Evolutionary conservation across 164 flowering plant species (phyloP).

Genomic region (Litsea cubeba): DNA sequence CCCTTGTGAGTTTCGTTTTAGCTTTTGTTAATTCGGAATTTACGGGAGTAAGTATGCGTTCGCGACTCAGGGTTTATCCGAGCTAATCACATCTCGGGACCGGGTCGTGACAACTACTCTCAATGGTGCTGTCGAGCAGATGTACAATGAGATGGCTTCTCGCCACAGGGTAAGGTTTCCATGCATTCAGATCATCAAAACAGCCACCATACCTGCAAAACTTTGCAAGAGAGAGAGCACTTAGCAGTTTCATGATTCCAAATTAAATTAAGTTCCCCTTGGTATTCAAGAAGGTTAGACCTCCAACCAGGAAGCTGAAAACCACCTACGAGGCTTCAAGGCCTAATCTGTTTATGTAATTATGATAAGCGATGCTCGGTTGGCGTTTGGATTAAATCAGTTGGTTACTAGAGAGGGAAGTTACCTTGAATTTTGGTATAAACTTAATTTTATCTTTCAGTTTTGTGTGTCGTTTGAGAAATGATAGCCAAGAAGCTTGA

Average conservation of each 20-base stretch:
- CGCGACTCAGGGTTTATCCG: too few relatives aligned
- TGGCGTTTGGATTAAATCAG: neutral
- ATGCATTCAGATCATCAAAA: constrained; percentile 28
- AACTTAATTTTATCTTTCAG: neutral
- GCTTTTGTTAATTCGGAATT: too few relatives aligned
- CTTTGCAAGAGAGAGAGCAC: constrained; percentile 28
- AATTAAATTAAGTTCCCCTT: constrained; percentile 28
- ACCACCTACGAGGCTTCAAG: constrained; percentile 27
- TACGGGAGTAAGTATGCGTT: too few relatives aligned
- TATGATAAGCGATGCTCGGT: neutral
- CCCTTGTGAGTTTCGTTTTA: too few relatives aligned
- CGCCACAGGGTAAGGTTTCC: constrained; percentile 30
- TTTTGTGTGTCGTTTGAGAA: neutral
- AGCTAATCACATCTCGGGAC: too few relatives aligned
- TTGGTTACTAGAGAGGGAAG: neutral
- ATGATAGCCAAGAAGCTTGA: neutral
- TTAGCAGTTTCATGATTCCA: constrained; percentile 24
- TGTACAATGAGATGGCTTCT: constrained; percentile 29
- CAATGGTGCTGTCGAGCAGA: constrained; percentile 28
- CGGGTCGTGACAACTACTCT: too few relatives aligned
- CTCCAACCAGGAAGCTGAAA: constrained; percentile 23
- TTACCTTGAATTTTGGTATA: neutral
- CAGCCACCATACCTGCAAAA: constrained; percentile 24
- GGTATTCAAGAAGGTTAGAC: constrained; percentile 24
- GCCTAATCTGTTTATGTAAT: constrained; percentile 24